phyloP scores from a whole-genome alignment of 306 rosid species.

The Gastrolobium bilobum region DNA sequence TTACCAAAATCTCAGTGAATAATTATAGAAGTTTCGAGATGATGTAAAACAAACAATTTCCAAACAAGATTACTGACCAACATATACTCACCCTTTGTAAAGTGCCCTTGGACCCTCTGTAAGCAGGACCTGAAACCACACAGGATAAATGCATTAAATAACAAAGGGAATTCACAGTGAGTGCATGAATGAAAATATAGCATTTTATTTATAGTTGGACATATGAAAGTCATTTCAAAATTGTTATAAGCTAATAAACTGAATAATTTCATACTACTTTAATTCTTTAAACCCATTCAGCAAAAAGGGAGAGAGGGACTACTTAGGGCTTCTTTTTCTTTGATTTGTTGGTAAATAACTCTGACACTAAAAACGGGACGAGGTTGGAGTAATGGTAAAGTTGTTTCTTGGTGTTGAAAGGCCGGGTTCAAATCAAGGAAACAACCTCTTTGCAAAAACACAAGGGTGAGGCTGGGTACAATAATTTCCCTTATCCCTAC shows the following conservation, averaged over 20 bases:
- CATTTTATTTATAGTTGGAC: neutral
- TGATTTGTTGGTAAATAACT: slow-evolving; percentile 24
- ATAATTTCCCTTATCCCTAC: too few relatives aligned
- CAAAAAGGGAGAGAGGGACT: neutral
- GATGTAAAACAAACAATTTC: slow-evolving; percentile 36
- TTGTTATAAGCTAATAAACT: slow-evolving; percentile 12
- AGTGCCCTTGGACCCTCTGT: slow-evolving; percentile 92
- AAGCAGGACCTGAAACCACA: slow-evolving; percentile 73
- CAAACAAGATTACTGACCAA: slow-evolving; percentile 37
- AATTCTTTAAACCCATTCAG: slow-evolving; percentile 16
- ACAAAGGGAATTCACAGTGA: slow-evolving; percentile 25
- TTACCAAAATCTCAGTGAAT: neutral
- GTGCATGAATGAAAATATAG: slow-evolving; percentile 26
- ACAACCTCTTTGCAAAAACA: too few relatives aligned
- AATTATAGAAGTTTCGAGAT: slow-evolving; percentile 16
- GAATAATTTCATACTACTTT: neutral
- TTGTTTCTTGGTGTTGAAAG: too few relatives aligned
- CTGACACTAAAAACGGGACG: neutral
- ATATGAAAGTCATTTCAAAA: neutral
- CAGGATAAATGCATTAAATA: slow-evolving; percentile 34
- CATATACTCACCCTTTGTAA: slow-evolving; percentile 89
- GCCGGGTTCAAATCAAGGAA: too few relatives aligned
- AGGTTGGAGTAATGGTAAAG: too few relatives aligned
- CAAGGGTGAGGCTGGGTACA: too few relatives aligned
- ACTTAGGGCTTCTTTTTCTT: slow-evolving; percentile 4